Base-by-base conservation (phyloP, 768 basidiomycete genomes). In the Pisolithus microcarpus region DNA sequence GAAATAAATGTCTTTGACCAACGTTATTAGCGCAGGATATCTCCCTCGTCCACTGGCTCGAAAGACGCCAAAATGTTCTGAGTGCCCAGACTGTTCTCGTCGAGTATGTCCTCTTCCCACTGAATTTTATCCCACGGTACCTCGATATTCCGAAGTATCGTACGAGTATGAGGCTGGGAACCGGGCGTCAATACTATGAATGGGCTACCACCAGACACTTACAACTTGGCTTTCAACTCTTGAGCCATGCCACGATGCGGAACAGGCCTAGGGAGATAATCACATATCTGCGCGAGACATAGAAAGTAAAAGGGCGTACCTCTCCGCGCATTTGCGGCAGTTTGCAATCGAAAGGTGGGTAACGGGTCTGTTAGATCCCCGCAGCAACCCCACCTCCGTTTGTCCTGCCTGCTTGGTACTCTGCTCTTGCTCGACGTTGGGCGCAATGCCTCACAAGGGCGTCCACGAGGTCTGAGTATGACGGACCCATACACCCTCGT, bases 121-220 rank as follows among this genome's bases (percentile, higher is more conserved):
- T 85, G 0, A 87, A 87, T 57, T 81, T 80, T 42, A 68, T 75
- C 24, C 66, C 74, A 53, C 78, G 78, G 7, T 77, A 77, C 4
- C 13, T 15, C 13, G 8, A 30, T 10, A 8, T 24, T 24, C 23
- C 23, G 23, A 24, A 24, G 23, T 24, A 24, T 26, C 26, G 85
- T 87, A 87, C 55, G 83, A 87, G 58, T 85, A 87, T 61, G 70
- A 85, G 42, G 81, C 79, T 18, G 85, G 85, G 8, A 81, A 82
- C 53, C 84, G 84, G 82, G 52, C 38, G 73, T 69, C 18, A n/a
- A 24, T 11, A 13, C 46, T 34, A 24, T 28, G 49, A 15, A n/a
- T 19, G 13, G 21, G 1, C 7, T 8, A 36, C 5, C 1, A 19
- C 19, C 13, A 1, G 11, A 21, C 16, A 39, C 38, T 40, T 23